Percentiles rank a stretch among this genome's conserved stretches.
These are phyloP conservation scores for Penicillium olsonii DNA, from an alignment of 2,329 filamentous ascomycete species.

Conservation along the genomic window DNA sequence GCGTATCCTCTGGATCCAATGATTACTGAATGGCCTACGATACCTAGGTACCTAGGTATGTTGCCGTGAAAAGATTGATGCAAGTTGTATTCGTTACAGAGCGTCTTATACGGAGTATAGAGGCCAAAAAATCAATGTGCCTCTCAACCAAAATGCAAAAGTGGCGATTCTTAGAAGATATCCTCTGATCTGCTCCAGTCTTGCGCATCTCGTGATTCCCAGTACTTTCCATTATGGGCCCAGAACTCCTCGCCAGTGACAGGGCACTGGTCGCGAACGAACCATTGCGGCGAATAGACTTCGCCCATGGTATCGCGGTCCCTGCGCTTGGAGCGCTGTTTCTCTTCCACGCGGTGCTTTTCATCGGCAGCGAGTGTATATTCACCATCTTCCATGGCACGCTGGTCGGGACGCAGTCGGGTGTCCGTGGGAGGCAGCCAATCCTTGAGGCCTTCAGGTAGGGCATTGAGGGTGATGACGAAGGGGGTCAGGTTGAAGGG, in stretches of 20 bases:
- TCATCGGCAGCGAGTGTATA: conserved; percentile 91
- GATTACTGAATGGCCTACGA: too few relatives aligned
- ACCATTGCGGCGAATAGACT: conserved; percentile 84
- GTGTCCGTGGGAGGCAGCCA: conserved; percentile 91
- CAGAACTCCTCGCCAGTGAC: conserved; percentile 88
- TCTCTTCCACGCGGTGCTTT: conserved; percentile 93
- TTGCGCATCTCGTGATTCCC: conserved; percentile 65
- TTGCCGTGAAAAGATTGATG: background rate
- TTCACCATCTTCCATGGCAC: conserved; percentile 97
- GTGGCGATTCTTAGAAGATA: conserved; percentile 59
- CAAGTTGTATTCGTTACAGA: conserved; percentile 15
- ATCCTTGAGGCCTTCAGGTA: conserved; percentile 76
- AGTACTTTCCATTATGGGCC: conserved; percentile 87
- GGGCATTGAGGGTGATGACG: conserved; percentile 88
- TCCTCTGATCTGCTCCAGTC: conserved; percentile 74
- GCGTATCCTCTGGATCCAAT: too few relatives aligned
- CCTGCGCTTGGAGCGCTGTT: conserved; percentile 75
- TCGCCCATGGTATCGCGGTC: conserved; percentile 75
- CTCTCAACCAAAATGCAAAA: background rate
- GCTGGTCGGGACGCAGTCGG: conserved; percentile 86
- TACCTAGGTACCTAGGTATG: background rate
- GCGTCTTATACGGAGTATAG: conserved; percentile 20
- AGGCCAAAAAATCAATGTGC: background rate
- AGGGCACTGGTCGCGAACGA: conserved; percentile 69
- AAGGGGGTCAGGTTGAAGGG: conserved; percentile 98